A percentile compares a stretch with the other conserved stretches of the same genome.
Conservation (phyloP, 495 filamentous ascomycete species). For the Elasticomyces elasticus region DNA sequence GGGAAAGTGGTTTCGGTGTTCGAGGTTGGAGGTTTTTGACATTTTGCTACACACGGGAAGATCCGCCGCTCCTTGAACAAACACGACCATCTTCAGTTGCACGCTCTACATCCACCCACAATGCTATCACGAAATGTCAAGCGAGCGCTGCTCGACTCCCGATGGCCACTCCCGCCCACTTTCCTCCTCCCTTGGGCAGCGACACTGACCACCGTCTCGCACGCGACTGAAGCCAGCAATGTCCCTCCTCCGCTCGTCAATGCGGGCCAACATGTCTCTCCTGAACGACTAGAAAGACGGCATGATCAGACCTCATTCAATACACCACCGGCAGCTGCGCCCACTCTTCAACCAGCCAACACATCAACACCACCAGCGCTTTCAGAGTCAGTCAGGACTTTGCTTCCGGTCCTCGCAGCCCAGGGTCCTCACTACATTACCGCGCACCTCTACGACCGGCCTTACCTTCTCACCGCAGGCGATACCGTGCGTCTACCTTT, state of each 20-base stretch:
- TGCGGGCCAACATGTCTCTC: slow-evolving; percentile 15
- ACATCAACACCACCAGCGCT: slow-evolving; percentile 35
- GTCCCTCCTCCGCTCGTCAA: slow-evolving; percentile 27
- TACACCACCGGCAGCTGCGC: slow-evolving; percentile 24
- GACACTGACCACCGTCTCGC: slow-evolving; percentile 29
- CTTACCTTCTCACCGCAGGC: slow-evolving; percentile 83
- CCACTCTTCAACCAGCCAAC: slow-evolving; percentile 22
- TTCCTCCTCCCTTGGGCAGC: slow-evolving; percentile 33
- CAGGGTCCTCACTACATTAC: slow-evolving; percentile 81
- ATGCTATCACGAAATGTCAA: slow-evolving; percentile 21
- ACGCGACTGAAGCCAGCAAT: slow-evolving; percentile 22
- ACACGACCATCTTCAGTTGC: not conserved
- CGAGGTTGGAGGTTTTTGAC: not conserved
- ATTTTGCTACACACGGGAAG: not conserved
- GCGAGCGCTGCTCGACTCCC: slow-evolving; percentile 26
- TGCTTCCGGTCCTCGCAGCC: slow-evolving; percentile 65
- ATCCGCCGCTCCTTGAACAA: not conserved
- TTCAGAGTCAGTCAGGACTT: slow-evolving; percentile 48
- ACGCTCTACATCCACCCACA: not conserved
- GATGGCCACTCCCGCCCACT: slow-evolving; percentile 27
- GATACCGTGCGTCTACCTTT: slow-evolving; percentile 91
- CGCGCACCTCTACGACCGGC: slow-evolving; percentile 72
- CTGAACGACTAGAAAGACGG: slow-evolving; percentile 3
- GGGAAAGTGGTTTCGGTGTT: too few species aligned
- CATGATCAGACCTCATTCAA: slow-evolving; percentile 21